Evolutionary conservation across 768 basidiomycete genomes (phyloP).

Genomic region (Rhodocollybia butyracea): DNA sequence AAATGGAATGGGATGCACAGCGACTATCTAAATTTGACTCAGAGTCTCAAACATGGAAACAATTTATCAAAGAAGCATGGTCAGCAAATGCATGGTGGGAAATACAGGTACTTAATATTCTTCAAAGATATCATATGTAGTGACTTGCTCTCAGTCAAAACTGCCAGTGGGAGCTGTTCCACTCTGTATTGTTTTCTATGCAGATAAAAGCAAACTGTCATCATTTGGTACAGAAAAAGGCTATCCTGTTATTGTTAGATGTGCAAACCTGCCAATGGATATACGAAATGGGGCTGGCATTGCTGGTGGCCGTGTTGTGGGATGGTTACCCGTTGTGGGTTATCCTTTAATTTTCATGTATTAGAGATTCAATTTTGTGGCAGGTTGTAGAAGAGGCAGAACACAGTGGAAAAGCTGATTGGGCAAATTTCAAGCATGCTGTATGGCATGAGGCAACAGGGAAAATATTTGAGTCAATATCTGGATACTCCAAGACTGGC

Average conservation of each 20-base stretch:
- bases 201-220: constrained; percentile 17
- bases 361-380: neutral
- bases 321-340: constrained; percentile 15
- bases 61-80: constrained; percentile 34
- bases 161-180: constrained; percentile 17
- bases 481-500: constrained; percentile 17
- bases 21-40: constrained; percentile 21
- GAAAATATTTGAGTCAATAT: constrained; percentile 25
- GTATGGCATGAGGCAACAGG: constrained; percentile 36
- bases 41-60: constrained; percentile 15
- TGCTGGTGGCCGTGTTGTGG: constrained; percentile 15
- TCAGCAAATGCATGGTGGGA: constrained; percentile 34
- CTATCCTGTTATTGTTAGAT: constrained; percentile 13
- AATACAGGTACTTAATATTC: constrained; percentile 27
- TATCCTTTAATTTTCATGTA: neutral
- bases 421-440: constrained; percentile 27
- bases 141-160: neutral
- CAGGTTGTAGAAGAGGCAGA: constrained; percentile 30
- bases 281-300: constrained; percentile 14
- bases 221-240: constrained; percentile 15
- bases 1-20: constrained; percentile 28
- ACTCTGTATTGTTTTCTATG: constrained; percentile 16
- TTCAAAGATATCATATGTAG: too few species aligned
- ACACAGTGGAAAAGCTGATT: constrained; percentile 26
- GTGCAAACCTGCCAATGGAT: constrained; percentile 11